Percentiles rank a stretch among this genome's conserved stretches.
Conservation (phyloP, 2,329 filamentous ascomycete species). For the Achaetomium macrosporum region DNA sequence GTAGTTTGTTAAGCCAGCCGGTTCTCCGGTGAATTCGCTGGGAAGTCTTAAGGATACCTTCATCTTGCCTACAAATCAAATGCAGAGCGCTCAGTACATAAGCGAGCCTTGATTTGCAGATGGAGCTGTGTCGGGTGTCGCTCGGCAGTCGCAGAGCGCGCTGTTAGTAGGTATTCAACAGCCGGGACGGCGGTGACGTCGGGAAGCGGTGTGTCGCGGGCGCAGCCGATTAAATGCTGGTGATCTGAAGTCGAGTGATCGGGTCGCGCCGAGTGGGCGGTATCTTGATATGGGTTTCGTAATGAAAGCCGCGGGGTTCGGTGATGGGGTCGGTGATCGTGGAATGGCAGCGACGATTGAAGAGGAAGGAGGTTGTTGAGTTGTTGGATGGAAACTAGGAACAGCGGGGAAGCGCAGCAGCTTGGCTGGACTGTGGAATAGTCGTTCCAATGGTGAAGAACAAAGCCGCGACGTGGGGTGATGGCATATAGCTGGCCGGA, state of each 20-base stretch:
- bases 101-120: too few species aligned
- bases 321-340: too few species aligned
- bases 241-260: neutral
- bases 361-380: neutral
- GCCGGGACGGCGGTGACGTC: constrained; percentile 4
- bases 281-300: neutral
- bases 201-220: neutral
- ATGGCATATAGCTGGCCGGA: constrained; percentile 10
- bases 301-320: neutral
- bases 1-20: constrained; percentile 8
- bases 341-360: neutral
- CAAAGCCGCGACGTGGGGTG: constrained; percentile 6
- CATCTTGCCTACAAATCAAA: constrained; percentile 13
- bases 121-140: neutral
- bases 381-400: constrained; percentile 7
- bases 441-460: neutral
- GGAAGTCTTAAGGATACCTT: constrained; percentile 11
- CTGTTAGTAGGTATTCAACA: neutral
- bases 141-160: too few species aligned
- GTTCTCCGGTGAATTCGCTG: neutral
- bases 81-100: neutral
- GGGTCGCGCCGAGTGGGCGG: neutral
- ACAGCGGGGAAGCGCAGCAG: constrained; percentile 6
- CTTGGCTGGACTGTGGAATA: neutral
- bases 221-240: neutral